Conservation (phyloP, 805 yeast species). For the Saturnispora kantuleensis region DNA sequence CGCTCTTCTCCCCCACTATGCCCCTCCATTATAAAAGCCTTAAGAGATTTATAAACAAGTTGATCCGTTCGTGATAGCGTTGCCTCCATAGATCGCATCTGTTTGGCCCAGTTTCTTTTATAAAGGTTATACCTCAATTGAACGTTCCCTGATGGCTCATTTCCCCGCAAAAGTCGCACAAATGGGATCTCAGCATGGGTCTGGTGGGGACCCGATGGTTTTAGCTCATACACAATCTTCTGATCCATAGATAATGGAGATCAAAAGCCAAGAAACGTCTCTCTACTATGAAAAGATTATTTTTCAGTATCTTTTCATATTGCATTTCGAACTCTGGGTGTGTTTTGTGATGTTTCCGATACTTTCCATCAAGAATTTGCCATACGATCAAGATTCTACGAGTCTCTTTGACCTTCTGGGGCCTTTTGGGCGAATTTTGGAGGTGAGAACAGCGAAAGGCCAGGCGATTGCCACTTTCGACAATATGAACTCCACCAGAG, state of each 20-base stretch:
- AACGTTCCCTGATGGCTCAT: slow-evolving; percentile 31
- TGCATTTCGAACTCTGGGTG: too few species aligned
- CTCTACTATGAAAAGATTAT: neutral
- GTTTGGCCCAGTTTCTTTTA: slow-evolving; percentile 30
- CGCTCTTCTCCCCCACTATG: slow-evolving; percentile 17
- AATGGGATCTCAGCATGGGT: slow-evolving; percentile 28
- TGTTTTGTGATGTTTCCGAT: slow-evolving; percentile 22
- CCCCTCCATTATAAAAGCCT: slow-evolving; percentile 17
- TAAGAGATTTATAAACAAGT: slow-evolving; percentile 27
- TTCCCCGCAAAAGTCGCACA: slow-evolving; percentile 33
- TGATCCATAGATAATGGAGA: slow-evolving; percentile 19
- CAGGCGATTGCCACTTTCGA: slow-evolving; percentile 48
- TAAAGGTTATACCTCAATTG: slow-evolving; percentile 33
- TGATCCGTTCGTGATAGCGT: slow-evolving; percentile 26
- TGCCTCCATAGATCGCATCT: slow-evolving; percentile 22
- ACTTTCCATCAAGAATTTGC: slow-evolving; percentile 46
- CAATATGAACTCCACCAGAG: slow-evolving; percentile 36
- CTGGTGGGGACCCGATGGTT: slow-evolving; percentile 6
- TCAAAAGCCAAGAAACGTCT: neutral
- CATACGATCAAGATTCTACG: slow-evolving; percentile 37
- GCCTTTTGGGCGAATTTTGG: slow-evolving; percentile 46
- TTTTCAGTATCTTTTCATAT: neutral
- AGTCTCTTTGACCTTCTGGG: slow-evolving; percentile 45
- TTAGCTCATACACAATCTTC: slow-evolving; percentile 24
- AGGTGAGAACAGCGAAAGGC: slow-evolving; percentile 41